Conservation (phyloP, 306 rosid genomes). For the Rosa rugosa region DNA sequence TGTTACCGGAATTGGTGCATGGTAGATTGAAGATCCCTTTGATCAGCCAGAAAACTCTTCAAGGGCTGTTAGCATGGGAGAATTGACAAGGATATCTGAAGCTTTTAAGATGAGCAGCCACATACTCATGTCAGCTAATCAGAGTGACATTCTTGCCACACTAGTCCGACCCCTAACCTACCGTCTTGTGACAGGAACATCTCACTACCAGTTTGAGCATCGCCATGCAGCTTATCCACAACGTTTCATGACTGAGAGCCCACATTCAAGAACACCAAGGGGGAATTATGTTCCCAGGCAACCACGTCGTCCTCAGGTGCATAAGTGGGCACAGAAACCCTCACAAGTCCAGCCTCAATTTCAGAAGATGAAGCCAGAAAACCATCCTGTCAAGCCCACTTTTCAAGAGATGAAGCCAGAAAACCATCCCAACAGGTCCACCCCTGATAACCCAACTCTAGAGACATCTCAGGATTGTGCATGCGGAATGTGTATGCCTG, state of each 20-base stretch:
- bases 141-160: constrained; percentile 34
- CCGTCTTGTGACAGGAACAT: constrained; percentile 14
- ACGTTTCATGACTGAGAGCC: constrained; percentile 10
- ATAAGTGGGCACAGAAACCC: neutral
- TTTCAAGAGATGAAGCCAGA: constrained; percentile 25
- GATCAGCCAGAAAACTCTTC: constrained; percentile 74
- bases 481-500: constrained; percentile 4
- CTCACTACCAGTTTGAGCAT: constrained; percentile 15
- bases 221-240: constrained; percentile 37
- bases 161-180: constrained; percentile 46
- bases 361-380: neutral
- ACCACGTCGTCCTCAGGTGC: constrained; percentile 4
- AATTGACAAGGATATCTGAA: constrained; percentile 54
- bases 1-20: constrained; percentile 25
- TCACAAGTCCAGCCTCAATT: constrained; percentile 13
- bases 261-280: neutral
- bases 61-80: constrained; percentile 50
- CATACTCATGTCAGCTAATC: constrained; percentile 38
- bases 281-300: neutral
- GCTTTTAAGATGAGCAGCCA: constrained; percentile 37
- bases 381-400: constrained; percentile 7
- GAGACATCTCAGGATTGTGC: constrained; percentile 18
- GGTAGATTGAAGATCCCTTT: constrained; percentile 90
- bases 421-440: constrained; percentile 1
- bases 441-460: neutral